Evolutionary conservation across 1,139 yeast species (phyloP).

Genomic region (Lodderomyces margitis): DNA sequence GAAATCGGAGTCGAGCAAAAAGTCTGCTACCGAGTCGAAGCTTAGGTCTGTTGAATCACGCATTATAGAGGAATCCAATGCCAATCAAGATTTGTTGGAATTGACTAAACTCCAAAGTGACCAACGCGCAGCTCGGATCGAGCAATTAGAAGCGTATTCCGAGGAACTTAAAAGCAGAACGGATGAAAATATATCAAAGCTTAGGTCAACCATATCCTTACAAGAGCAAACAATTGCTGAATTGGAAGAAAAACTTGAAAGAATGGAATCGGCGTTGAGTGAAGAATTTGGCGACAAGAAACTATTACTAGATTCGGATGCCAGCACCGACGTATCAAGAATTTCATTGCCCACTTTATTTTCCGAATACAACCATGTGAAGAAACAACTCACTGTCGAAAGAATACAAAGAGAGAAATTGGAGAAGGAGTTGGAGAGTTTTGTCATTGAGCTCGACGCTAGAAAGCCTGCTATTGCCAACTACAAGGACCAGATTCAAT

Average conservation of each 20-base stretch:
- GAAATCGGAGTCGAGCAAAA: slow-evolving; percentile 44
- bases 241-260: slow-evolving; percentile 35
- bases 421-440: slow-evolving; percentile 66
- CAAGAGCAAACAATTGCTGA: slow-evolving; percentile 34
- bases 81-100: slow-evolving; percentile 62
- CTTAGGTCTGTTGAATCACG: slow-evolving; percentile 30
- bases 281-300: slow-evolving; percentile 23
- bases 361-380: slow-evolving; percentile 63
- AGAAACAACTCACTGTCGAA: slow-evolving; percentile 68
- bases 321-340: slow-evolving; percentile 44
- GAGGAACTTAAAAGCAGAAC: slow-evolving; percentile 42
- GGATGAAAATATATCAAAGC: slow-evolving; percentile 24
- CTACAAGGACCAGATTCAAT: slow-evolving; percentile 56
- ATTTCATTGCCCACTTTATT: slow-evolving; percentile 68
- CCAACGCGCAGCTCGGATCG: slow-evolving; percentile 47
- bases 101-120: slow-evolving; percentile 53
- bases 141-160: slow-evolving; percentile 45
- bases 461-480: slow-evolving; percentile 75
- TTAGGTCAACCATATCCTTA: slow-evolving; percentile 23
- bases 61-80: slow-evolving; percentile 58
- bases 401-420: slow-evolving; percentile 68
- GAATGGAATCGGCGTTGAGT: slow-evolving; percentile 45
- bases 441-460: slow-evolving; percentile 73
- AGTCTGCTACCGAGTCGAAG: slow-evolving; percentile 34
- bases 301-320: not conserved